A percentile compares a stretch with the other conserved stretches of the same genome.
These are phyloP conservation scores for Trametopsis cervina DNA, from an alignment of 768 basidiomycete species.

Conservation along the genomic window DNA sequence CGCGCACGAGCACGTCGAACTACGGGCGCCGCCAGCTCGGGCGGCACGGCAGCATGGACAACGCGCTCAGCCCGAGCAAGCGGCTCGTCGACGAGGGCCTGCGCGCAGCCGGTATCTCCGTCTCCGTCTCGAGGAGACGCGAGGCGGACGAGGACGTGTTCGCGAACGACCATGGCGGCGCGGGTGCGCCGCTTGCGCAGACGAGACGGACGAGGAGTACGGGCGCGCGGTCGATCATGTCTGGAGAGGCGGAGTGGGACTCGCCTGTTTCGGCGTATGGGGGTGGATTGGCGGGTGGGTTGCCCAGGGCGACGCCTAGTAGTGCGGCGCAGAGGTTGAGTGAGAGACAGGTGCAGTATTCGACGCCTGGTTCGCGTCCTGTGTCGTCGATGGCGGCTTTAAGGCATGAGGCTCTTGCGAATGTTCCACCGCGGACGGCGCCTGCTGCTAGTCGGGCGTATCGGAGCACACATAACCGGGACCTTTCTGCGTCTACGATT, in stretches of 20 bases:
- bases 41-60: conserved; percentile 68
- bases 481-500: conserved; percentile 12
- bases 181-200: conserved; percentile 1
- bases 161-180: conserved; percentile 9
- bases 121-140: too few species aligned
- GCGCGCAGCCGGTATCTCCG: conserved; percentile 66
- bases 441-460: conserved; percentile 34
- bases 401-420: conserved; percentile 20
- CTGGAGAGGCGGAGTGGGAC: conserved; percentile 12
- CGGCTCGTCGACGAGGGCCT: conserved; percentile 63
- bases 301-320: conserved; percentile 13
- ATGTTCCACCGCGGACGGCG: conserved; percentile 29
- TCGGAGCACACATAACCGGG: conserved; percentile 31
- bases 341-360: conserved; percentile 1
- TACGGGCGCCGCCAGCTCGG: conserved; percentile 47
- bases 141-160: conserved; percentile 29
- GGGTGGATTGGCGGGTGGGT: conserved; percentile 7
- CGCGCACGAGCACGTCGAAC: background rate
- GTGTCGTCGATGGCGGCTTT: conserved; percentile 31
- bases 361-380: conserved; percentile 13
- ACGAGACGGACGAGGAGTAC: conserved; percentile 19
- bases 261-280: conserved; percentile 3
- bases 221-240: conserved; percentile 15
- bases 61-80: conserved; percentile 41
- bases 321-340: conserved; percentile 2